A percentile compares a stretch with the other conserved stretches of the same genome.
Conservation (phyloP, 1,284 basidiomycete genomes). For the Apiotrichum gracile region DNA sequence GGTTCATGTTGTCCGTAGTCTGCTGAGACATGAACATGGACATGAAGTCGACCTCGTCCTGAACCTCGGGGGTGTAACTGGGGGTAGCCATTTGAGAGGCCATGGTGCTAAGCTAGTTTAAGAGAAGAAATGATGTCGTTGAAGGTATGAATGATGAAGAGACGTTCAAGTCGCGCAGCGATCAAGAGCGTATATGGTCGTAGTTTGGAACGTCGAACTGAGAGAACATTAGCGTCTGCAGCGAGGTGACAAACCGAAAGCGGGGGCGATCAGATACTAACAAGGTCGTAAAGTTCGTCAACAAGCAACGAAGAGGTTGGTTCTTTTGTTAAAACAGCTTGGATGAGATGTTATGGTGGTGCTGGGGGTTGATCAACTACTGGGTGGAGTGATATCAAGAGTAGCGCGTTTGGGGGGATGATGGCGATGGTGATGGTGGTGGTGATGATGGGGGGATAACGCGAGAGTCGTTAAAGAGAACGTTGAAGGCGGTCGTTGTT, state of each 20-base stretch:
- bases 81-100: slow-evolving; percentile 6
- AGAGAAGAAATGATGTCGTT: neutral
- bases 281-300: neutral
- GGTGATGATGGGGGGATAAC: no score
- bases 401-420: no score
- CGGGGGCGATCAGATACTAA: neutral
- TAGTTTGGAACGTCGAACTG: neutral
- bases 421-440: neutral
- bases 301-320: neutral
- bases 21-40: slow-evolving; percentile 20
- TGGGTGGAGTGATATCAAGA: no score
- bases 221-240: neutral
- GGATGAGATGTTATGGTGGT: neutral
- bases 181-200: no score
- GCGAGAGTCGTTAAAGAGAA: no score
- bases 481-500: no score
- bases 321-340: neutral
- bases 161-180: no score
- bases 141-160: neutral
- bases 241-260: neutral
- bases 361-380: no score
- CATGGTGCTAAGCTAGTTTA: neutral
- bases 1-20: neutral
- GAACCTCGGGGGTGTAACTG: slow-evolving; percentile 5
- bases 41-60: slow-evolving; percentile 21